phyloP scores from a whole-genome alignment of 2,329 filamentous ascomycete species.

The Botrytis tulipae region DNA sequence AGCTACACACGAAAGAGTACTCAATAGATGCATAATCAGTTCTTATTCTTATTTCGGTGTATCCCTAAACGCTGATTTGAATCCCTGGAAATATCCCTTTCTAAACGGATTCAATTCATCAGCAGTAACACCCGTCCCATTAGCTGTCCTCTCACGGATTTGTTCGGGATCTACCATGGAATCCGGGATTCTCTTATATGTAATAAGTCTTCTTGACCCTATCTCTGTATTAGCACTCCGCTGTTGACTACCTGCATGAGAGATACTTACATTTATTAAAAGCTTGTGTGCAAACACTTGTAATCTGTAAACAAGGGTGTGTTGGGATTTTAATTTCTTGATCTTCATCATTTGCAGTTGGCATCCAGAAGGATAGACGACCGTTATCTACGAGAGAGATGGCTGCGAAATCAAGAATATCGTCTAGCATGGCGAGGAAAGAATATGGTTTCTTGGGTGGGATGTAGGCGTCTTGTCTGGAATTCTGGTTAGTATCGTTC shows the following conservation, averaged over 20 bases:
- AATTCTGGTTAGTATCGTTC: conserved; percentile 19
- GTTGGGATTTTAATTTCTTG: conserved; percentile 73
- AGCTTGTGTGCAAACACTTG: conserved; percentile 75
- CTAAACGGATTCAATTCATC: conserved; percentile 69
- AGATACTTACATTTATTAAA: conserved; percentile 79
- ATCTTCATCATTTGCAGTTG: conserved; percentile 77
- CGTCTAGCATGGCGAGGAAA: conserved; percentile 84
- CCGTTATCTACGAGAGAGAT: conserved; percentile 75
- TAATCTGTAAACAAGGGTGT: conserved; percentile 71
- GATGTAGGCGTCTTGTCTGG: conserved; percentile 65
- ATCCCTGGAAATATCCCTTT: conserved; percentile 48
- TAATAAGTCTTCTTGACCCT: conserved; percentile 88
- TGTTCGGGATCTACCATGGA: conserved; percentile 46
- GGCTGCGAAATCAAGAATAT: conserved; percentile 81
- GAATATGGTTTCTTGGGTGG: conserved; percentile 90
- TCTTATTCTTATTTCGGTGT: neutral
- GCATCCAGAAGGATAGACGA: conserved; percentile 94
- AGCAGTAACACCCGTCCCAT: conserved; percentile 50
- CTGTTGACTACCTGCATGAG: neutral
- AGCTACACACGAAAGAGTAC: neutral
- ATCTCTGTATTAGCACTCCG: conserved; percentile 21
- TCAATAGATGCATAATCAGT: neutral
- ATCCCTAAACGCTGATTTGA: conserved; percentile 35
- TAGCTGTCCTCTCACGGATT: conserved; percentile 35
- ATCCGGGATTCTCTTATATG: conserved; percentile 72